Base-by-base conservation (phyloP, 306 rosid genomes). In the Lablab purpureus region DNA sequence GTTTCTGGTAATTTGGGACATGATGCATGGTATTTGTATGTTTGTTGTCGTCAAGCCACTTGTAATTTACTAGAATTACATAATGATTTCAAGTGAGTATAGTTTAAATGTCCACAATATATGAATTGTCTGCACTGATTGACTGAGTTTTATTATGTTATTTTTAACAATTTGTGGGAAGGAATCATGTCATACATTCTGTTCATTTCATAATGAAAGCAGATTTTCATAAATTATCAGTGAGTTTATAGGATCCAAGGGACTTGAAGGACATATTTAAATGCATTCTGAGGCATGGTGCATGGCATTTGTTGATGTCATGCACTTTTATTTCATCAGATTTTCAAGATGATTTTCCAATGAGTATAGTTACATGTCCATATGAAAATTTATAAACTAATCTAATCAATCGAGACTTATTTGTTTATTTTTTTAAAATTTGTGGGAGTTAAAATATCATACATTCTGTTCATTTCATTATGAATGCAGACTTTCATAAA, bases 191-290 rank as follows among this genome's bases (percentile, higher is more conserved):
- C 36, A 19, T 36, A 49, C 41, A 47, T 34, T 30, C 23, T 30
- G 68, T 30, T 62, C 12, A 62, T 41, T 25, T 46, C 40, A 73
- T 12, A 14, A 40, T 43, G 27, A 49, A 32, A 21, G 64, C 15
- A 51, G 28, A 50, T 27, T 75, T 58, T 47, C 59, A 34, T 51
- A 52, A 58, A 8, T 75, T 17, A n/a, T 30, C n/a, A 69, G 30
- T 67, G 77, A 21, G 41, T 46, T 10, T 63, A 1, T 63, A 27
- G n/a, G 69, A 63, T 63, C 47, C 19, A 34, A 34, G 45, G 68
- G 45, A 63, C 45, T 28, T 32, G 43, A 27, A 54, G 22, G 10
- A 21, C 25, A 54, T 54, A 54, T 54, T 54, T 54, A 19, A 25
- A 58, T 23, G 65, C 13, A 60, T 27, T 60, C 13, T 60, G 67